A percentile compares a stretch with the other conserved stretches of the same genome.
Evolutionary conservation across 108 stramenopile species (phyloP).

Genomic region (Mayamaea pseudoterrestris): DNA sequence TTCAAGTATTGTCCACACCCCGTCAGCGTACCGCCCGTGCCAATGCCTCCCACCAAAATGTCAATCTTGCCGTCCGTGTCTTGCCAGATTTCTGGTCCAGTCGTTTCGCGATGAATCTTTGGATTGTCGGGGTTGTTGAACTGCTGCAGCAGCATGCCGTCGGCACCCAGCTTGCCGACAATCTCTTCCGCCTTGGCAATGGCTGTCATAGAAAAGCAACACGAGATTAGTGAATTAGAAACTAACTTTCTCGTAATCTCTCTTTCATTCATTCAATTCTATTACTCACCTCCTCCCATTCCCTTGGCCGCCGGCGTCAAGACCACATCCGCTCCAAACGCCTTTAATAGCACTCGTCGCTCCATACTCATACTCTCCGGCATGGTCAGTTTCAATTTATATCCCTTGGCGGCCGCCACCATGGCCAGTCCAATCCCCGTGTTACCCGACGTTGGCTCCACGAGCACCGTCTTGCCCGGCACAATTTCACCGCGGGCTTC

Average conservation of each 20-base stretch:
- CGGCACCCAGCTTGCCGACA: slow-evolving; percentile 32
- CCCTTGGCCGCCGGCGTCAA: slow-evolving; percentile 62
- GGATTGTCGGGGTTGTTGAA: slow-evolving; percentile 79
- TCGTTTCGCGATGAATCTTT: slow-evolving; percentile 65
- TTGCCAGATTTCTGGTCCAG: slow-evolving; percentile 80
- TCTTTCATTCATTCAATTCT: neutral
- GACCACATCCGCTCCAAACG: slow-evolving; percentile 59
- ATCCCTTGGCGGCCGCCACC: slow-evolving; percentile 69
- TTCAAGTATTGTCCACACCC: slow-evolving; percentile 64
- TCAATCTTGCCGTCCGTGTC: slow-evolving; percentile 58
- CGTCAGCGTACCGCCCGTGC: slow-evolving; percentile 71
- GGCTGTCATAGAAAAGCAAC: slow-evolving; percentile 14
- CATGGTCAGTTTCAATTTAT: slow-evolving; percentile 83
- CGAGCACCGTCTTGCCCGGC: slow-evolving; percentile 54
- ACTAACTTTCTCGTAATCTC: neutral
- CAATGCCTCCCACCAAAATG: slow-evolving; percentile 59
- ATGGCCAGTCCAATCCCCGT: slow-evolving; percentile 90
- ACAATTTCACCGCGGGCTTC: slow-evolving; percentile 51
- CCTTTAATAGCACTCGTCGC: slow-evolving; percentile 55
- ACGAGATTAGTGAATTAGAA: neutral
- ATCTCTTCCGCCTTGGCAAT: slow-evolving; percentile 72
- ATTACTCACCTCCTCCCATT: slow-evolving; percentile 23
- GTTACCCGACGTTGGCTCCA: slow-evolving; percentile 80
- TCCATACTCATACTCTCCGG: slow-evolving; percentile 83
- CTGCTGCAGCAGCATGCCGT: slow-evolving; percentile 55